Evolutionary conservation across 306 rosid genomes (phyloP).

Genomic region (Hylodesmum podocarpum): DNA sequence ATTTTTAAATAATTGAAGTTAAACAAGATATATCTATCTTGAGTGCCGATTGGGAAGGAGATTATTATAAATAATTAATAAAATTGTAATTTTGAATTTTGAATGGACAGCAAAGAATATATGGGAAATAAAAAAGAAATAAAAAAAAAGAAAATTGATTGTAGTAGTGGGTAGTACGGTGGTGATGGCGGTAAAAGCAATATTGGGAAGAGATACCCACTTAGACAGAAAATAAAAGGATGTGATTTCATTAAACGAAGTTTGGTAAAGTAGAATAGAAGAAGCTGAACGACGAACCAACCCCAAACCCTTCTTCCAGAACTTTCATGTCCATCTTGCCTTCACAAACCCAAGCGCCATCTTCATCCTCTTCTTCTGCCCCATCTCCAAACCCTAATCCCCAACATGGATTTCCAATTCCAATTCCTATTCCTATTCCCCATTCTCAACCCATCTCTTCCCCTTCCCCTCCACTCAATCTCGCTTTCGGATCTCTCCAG

Average conservation of each 20-base stretch:
- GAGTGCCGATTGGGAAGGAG: no score
- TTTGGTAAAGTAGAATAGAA: conserved; percentile 24
- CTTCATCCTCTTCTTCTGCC: conserved; percentile 56
- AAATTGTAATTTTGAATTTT: no score
- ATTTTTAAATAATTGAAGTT: no score
- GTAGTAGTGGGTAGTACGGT: background rate
- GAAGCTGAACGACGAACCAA: conserved; percentile 13
- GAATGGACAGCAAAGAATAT: no score
- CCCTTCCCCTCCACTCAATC: conserved; percentile 32
- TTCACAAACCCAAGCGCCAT: conserved; percentile 60
- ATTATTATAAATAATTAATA: no score
- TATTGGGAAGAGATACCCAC: conserved; percentile 27
- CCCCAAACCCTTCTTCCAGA: conserved; percentile 30
- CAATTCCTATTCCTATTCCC: background rate
- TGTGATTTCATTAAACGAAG: background rate
- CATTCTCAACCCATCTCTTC: conserved; percentile 32
- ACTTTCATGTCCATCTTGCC: conserved; percentile 99
- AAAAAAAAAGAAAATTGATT: background rate
- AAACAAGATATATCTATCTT: no score
- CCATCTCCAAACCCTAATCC: conserved; percentile 58
- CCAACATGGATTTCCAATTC: conserved; percentile 55
- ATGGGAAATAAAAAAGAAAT: background rate
- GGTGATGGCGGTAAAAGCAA: background rate
- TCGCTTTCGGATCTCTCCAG: conserved; percentile 54
- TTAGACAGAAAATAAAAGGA: background rate